Percentiles rank a stretch among this genome's conserved stretches.
phyloP scores from a whole-genome alignment of 495 filamentous ascomycete genomes.

The Oleoguttula mirabilis region DNA sequence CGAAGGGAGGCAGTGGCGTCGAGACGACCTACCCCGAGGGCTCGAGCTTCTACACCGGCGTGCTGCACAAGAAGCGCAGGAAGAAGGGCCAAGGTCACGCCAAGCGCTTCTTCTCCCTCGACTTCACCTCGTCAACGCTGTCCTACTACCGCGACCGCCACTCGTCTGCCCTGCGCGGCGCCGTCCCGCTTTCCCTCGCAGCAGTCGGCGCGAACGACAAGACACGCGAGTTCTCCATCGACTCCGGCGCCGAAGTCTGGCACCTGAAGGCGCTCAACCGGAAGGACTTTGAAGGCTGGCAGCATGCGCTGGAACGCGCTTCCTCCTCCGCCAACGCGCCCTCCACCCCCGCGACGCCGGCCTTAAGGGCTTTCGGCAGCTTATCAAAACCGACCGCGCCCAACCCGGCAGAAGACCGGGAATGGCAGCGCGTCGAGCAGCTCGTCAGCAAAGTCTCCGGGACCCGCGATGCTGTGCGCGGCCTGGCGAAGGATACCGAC shows the following conservation, averaged over 20 bases:
- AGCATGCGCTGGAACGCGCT: slow-evolving; percentile 68
- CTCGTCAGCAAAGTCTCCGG: slow-evolving; percentile 75
- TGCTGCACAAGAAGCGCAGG: slow-evolving; percentile 74
- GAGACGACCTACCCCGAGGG: slow-evolving; percentile 14
- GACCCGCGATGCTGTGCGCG: slow-evolving; percentile 73
- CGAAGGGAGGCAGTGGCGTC: slow-evolving; percentile 15
- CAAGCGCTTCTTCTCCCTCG: slow-evolving; percentile 83
- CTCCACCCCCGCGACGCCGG: slow-evolving; percentile 18
- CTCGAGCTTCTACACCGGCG: slow-evolving; percentile 59
- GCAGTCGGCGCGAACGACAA: slow-evolving; percentile 80
- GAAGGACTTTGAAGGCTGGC: slow-evolving; percentile 80
- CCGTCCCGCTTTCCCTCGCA: slow-evolving; percentile 82
- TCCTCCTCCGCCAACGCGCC: slow-evolving; percentile 30
- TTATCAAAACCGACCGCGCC: slow-evolving; percentile 24
- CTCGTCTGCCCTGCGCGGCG: slow-evolving; percentile 77
- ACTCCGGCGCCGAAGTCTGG: slow-evolving; percentile 95
- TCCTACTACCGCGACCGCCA: slow-evolving; percentile 93
- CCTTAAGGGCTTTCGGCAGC: slow-evolving; percentile 24
- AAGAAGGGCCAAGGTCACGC: slow-evolving; percentile 93
- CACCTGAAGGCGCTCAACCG: slow-evolving; percentile 75
- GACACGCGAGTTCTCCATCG: slow-evolving; percentile 83
- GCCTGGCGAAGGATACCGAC: slow-evolving; percentile 71
- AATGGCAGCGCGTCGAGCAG: slow-evolving; percentile 75
- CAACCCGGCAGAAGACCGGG: slow-evolving; percentile 49
- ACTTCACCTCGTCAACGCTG: slow-evolving; percentile 79